phyloP scores from a whole-genome alignment of 495 filamentous ascomycete genomes.

The Parathielavia hyrcaniae region DNA sequence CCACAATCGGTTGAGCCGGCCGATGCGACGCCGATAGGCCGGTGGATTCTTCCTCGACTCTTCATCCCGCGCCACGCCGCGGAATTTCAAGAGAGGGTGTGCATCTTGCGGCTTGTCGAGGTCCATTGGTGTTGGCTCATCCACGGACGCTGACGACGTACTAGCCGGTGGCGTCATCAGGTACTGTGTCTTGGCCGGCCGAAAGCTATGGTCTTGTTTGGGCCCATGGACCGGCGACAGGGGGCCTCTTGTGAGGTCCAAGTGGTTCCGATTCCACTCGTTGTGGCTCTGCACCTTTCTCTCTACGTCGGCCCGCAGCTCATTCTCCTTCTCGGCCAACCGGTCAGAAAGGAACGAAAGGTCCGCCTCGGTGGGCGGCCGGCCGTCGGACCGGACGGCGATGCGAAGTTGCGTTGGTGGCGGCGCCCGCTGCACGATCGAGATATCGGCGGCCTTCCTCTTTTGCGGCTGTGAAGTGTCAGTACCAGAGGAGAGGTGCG shows the following conservation, averaged over 20 bases:
- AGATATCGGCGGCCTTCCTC: conserved; percentile 56
- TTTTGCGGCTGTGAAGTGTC: conserved; percentile 52
- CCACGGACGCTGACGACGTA: conserved; percentile 57
- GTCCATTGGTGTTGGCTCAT: conserved; percentile 38
- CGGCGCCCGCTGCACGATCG: conserved; percentile 50
- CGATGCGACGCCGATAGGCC: conserved; percentile 66
- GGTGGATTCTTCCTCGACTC: conserved; percentile 54
- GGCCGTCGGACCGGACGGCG: conserved; percentile 63
- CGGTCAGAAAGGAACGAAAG: conserved; percentile 68
- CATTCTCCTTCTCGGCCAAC: conserved; percentile 74
- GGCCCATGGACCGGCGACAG: conserved; percentile 66
- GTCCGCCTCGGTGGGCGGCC: conserved; percentile 60
- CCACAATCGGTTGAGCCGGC: conserved; percentile 70
- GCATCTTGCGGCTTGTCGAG: conserved; percentile 32
- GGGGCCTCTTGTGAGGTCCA: conserved; percentile 77
- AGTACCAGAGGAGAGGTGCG: conserved; percentile 33
- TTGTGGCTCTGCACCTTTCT: conserved; percentile 73
- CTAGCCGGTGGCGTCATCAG: conserved; percentile 82
- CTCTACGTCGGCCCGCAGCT: conserved; percentile 70
- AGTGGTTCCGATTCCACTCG: conserved; percentile 77
- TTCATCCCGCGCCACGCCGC: conserved; percentile 30
- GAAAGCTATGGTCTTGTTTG: conserved; percentile 51
- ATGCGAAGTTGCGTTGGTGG: conserved; percentile 53
- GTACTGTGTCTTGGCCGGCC: conserved; percentile 75
- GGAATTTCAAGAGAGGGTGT: conserved; percentile 31